Percentiles rank a stretch among this genome's conserved stretches.
Conservation (phyloP, 2,329 filamentous ascomycete genomes). For the Chaetomiaceae sp. region DNA sequence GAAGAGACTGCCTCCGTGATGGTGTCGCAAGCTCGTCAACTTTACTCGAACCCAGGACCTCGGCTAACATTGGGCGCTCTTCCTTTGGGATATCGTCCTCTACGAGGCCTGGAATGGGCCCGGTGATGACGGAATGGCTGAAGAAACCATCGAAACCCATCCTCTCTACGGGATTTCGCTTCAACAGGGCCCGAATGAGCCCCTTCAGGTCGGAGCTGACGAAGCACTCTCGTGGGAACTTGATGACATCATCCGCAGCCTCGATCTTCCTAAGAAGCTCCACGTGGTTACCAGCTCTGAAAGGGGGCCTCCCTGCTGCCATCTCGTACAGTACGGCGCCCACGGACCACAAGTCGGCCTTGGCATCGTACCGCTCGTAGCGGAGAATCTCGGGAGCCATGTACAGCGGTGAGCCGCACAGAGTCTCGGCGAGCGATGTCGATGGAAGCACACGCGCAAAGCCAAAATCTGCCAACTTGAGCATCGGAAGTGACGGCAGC, state of each 20-base stretch:
- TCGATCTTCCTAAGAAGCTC: slow-evolving; percentile 92
- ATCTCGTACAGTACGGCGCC: slow-evolving; percentile 95
- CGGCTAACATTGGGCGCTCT: slow-evolving; percentile 33
- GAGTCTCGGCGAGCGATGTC: slow-evolving; percentile 88
- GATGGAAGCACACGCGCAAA: slow-evolving; percentile 89
- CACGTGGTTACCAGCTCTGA: slow-evolving; percentile 89
- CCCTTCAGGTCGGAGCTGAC: slow-evolving; percentile 74
- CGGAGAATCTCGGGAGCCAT: slow-evolving; percentile 98
- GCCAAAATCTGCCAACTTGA: slow-evolving; percentile 98
- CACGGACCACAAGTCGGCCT: slow-evolving; percentile 95
- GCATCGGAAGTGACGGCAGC: slow-evolving; percentile 80
- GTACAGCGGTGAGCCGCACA: slow-evolving; percentile 94
- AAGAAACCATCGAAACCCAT: slow-evolving; percentile 87
- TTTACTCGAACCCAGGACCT: slow-evolving; percentile 32
- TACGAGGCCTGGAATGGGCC: slow-evolving; percentile 73
- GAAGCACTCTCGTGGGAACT: slow-evolving; percentile 68
- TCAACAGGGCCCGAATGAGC: slow-evolving; percentile 75
- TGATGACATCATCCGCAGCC: slow-evolving; percentile 77
- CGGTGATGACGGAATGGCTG: slow-evolving; percentile 64
- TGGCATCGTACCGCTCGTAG: slow-evolving; percentile 96
- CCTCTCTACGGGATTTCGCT: slow-evolving; percentile 78
- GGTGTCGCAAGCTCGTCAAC: slow-evolving; percentile 31
- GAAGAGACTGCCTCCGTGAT: slow-evolving; percentile 36
- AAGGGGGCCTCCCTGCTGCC: slow-evolving; percentile 85
- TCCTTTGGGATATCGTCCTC: slow-evolving; percentile 64